Evolutionary conservation across 2,329 filamentous ascomycete genomes (phyloP), one percentile per base, ranked within the genome.

Genomic region (Zymoseptoria brevis): DNA sequence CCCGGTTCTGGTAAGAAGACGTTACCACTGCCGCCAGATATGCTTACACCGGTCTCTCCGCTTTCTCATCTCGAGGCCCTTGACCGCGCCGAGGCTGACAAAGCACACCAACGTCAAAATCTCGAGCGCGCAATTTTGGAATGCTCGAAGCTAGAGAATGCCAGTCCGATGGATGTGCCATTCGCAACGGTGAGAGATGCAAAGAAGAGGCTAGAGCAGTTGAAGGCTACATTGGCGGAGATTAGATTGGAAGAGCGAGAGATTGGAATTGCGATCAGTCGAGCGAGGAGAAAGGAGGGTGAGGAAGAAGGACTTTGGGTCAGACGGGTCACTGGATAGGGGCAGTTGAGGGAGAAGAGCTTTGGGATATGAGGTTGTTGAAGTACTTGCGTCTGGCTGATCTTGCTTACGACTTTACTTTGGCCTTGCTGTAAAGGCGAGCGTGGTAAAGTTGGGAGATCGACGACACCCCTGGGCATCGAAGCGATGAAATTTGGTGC

Each of bases 161-260:
- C 90, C 48, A 77, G 88, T 69, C 83, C 85, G 29, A 87, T 86
- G 66, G 80, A 84, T 8, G 82, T 87, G 54, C 85, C 89, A 65
- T 80, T 80, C 57, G 75, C 79, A 48, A 83, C 73, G 67, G 71
- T 60, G 79, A 85, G 73, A 22, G 77, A 80, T 59, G 81, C 83
- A 62, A 82, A 82, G 69, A 77, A 75, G 67, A 90, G 88, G 70
- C 84, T 94, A 0, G 83, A 86, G 63, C 80, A 77, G 21, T 77
- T 92, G 55, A 81, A 82, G 60, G 74, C 75, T 55, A 87, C 92
- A 71, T 79, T 93, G 41, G 82, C 86, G 3, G 88, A 91, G 62
- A 83, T 94, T 24, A 82, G 84, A 73, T 81, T 85, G 63, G 86
- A 93, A 72, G 87, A 91, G 73, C 87, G 93, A 69, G 88, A 94